phyloP scores from a whole-genome alignment of 768 basidiomycete species.

The Botryobasidium botryosum region DNA sequence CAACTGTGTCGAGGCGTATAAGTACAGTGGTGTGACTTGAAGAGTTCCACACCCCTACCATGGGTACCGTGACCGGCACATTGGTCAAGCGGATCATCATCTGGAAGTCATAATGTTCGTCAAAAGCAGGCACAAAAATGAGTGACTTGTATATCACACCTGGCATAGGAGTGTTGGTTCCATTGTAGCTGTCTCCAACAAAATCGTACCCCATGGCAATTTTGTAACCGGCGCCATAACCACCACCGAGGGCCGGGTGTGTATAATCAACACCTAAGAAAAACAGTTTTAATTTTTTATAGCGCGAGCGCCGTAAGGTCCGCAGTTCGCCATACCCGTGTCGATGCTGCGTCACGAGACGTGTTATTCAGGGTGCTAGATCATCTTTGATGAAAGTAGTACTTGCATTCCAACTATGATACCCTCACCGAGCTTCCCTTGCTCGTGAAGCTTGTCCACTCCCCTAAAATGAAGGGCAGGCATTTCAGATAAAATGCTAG shows the following conservation, averaged over 20 bases:
- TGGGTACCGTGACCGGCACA: constrained; percentile 10
- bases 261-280: constrained; percentile 8
- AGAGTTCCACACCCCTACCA: neutral
- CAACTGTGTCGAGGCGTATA: neutral
- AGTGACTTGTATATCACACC: neutral
- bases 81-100: constrained; percentile 8
- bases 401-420: constrained; percentile 7
- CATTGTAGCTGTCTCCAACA: constrained; percentile 6
- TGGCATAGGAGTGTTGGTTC: neutral
- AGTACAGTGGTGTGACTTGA: neutral
- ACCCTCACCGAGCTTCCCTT: constrained; percentile 8
- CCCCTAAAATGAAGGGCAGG: neutral
- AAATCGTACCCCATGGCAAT: constrained; percentile 8
- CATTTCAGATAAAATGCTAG: neutral
- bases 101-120: neutral
- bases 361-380: too few relatives aligned
- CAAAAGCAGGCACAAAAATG: neutral
- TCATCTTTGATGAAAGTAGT: too few relatives aligned
- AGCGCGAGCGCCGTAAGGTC: neutral
- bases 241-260: constrained; percentile 6
- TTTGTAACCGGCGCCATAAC: constrained; percentile 7
- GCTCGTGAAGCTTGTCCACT: constrained; percentile 7
- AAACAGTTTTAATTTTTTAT: neutral
- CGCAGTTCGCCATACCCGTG: too few relatives aligned
- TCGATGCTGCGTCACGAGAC: too few relatives aligned